Percentiles rank a stretch among this genome's conserved stretches.
Evolutionary conservation across 2,329 filamentous ascomycete species (phyloP).

Genomic region (Metarhizium rileyi): DNA sequence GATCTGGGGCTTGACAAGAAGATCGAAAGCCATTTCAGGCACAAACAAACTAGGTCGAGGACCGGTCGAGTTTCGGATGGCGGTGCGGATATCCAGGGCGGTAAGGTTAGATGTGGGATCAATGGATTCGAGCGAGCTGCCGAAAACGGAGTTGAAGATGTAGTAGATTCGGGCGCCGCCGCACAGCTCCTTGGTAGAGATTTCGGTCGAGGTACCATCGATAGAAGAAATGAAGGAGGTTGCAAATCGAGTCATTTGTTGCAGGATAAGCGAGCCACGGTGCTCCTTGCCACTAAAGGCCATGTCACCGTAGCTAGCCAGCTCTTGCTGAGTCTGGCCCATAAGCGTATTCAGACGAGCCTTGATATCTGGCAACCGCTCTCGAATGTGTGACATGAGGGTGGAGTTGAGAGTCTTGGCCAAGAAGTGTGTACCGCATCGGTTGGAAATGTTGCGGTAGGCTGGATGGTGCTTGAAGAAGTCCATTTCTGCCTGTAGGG

Average conservation of each 20-base stretch:
- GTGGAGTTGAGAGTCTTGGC: slow-evolving; percentile 93
- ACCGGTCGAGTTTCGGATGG: slow-evolving; percentile 95
- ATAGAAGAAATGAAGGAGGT: slow-evolving; percentile 98
- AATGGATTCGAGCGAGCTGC: slow-evolving; percentile 89
- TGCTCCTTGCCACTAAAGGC: slow-evolving; percentile 97
- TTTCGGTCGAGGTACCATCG: slow-evolving; percentile 95
- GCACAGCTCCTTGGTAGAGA: slow-evolving; percentile 95
- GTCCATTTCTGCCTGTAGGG: slow-evolving; percentile 78
- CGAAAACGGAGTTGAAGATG: slow-evolving; percentile 98
- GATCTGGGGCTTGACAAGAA: slow-evolving; percentile 96
- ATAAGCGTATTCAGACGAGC: slow-evolving; percentile 94
- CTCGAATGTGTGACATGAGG: slow-evolving; percentile 91
- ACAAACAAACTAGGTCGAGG: slow-evolving; percentile 94
- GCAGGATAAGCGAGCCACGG: slow-evolving; percentile 84
- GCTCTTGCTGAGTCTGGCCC: slow-evolving; percentile 98
- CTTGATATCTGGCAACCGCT: slow-evolving; percentile 94
- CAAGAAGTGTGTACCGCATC: slow-evolving; percentile 88
- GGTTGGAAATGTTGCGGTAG: slow-evolving; percentile 88
- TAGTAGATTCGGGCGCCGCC: slow-evolving; percentile 95
- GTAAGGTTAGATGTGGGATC: slow-evolving; percentile 94
- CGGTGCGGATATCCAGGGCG: slow-evolving; percentile 88
- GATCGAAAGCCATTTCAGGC: slow-evolving; percentile 92
- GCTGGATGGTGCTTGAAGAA: slow-evolving; percentile 97
- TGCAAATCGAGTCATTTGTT: slow-evolving; percentile 96
- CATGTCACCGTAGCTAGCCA: slow-evolving; percentile 96